Base-by-base conservation (phyloP, 441 rosid species). In the Pelargonium myrrhifolium region DNA sequence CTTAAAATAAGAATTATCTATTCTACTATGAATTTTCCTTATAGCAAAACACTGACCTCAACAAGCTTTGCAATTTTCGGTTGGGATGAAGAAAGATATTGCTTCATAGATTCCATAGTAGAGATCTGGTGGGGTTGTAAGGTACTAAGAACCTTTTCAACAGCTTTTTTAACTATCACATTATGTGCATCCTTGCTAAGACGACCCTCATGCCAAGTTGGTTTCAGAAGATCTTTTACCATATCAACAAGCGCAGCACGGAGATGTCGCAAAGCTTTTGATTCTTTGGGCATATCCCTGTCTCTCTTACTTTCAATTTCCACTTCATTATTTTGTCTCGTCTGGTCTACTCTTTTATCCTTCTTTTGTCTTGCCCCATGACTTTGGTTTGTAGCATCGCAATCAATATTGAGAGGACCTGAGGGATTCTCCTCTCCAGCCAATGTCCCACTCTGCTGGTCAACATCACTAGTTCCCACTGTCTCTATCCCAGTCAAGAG, bases 151-250 rank as follows among this genome's bases (percentile, higher is more conserved):
- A 94, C 88, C 81, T 94, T 92, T 56, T 89, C 96, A 66, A 79
- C 78, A 64, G 96, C 81, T 69, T 79, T 92, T 77, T 82, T 94
- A 45, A 87, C 99, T 68, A 89, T 80, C 70, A 68, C 76, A 78
- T 89, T 89, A 79, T 89, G 97, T 14, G 80, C 89, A 56, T 92
- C 92, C 85, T 88, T 89, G 80, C 80, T 86, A 53, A 94, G 85
- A 77, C 74, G 85, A 68, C 97, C 97, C 42, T 86, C 87, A 24
- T 81, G 87, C 99, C 99, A 94, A 40, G 77, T 59, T 45, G 99
- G 97, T 80, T 85, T 88, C 83, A 92, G 64, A 69, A 86, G 67
- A 59, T 87, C 97, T 73, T 89, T 91, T 42, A 88, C 74, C 56
- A 77, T 79, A 62, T 86, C 96, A 65, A 91, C 78, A 67, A 91